Conservation (phyloP, 208 protist species). For the Naegleria lovaniensis region DNA sequence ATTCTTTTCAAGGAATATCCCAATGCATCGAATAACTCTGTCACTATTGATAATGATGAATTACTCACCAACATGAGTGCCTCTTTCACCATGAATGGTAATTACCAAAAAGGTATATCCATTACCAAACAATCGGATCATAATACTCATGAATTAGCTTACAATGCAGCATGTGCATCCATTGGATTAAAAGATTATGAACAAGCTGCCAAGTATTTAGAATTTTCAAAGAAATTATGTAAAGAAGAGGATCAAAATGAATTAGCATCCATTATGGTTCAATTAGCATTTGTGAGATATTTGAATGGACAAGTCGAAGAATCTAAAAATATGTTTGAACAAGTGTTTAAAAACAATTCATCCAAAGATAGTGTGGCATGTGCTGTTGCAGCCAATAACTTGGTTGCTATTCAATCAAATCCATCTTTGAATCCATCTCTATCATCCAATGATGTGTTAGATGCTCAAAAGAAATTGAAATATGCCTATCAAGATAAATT, state of each 20-base stretch:
- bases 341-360: background rate
- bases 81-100: background rate
- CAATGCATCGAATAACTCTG: background rate
- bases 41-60: background rate
- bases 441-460: background rate
- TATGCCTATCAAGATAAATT: background rate
- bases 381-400: background rate
- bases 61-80: background rate
- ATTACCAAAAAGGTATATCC: background rate
- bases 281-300: background rate
- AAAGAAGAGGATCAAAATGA: background rate
- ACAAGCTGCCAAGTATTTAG: background rate
- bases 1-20: background rate
- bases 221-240: background rate
- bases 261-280: background rate
- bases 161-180: background rate
- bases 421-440: too few species aligned
- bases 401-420: background rate
- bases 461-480: background rate
- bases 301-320: background rate
- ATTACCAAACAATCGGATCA: background rate
- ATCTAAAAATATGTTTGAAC: background rate
- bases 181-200: conserved; percentile 2
- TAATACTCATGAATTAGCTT: background rate
- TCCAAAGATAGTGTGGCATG: background rate